Percentiles rank a stretch among this genome's conserved stretches.
These are phyloP conservation scores for Schizochytrium sp. DNA, from an alignment of 108 stramenopile genomes.

Conservation along the genomic window DNA sequence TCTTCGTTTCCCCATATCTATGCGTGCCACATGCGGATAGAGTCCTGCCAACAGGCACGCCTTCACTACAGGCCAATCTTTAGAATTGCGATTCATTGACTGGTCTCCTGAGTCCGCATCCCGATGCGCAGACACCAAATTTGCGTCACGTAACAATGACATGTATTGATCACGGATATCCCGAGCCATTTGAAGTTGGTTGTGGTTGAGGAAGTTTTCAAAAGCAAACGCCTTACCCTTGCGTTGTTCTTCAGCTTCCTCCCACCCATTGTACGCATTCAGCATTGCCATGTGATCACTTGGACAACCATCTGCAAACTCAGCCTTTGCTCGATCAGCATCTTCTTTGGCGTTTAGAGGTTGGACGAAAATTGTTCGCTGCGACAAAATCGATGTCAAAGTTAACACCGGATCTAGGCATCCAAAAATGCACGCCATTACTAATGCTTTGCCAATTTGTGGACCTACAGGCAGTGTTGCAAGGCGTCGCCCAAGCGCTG, in stretches of 20 bases:
- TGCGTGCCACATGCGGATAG: conserved; percentile 86
- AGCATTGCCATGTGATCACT: conserved; percentile 89
- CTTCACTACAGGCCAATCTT: conserved; percentile 81
- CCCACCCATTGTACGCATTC: conserved; percentile 87
- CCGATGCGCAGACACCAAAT: conserved; percentile 73
- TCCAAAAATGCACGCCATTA: conserved; percentile 85
- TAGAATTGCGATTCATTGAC: conserved; percentile 70
- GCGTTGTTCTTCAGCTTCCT: not conserved
- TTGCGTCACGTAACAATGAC: conserved; percentile 82
- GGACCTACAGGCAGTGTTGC: conserved; percentile 88
- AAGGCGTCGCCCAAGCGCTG: conserved; percentile 90
- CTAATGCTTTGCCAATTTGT: conserved; percentile 87
- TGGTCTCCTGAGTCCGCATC: conserved; percentile 63
- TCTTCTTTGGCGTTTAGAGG: conserved; percentile 77
- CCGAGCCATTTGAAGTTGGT: conserved; percentile 82
- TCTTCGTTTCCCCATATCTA: conserved; percentile 66
- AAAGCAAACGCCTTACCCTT: conserved; percentile 78
- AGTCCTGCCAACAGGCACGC: conserved; percentile 91
- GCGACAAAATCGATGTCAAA: conserved; percentile 84
- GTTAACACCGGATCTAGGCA: conserved; percentile 87
- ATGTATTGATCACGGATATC: conserved; percentile 84
- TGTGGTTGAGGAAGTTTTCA: conserved; percentile 81
- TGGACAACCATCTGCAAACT: conserved; percentile 67
- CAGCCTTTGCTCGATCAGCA: conserved; percentile 82
- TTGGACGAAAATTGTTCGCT: conserved; percentile 83